A percentile compares a stretch with the other conserved stretches of the same genome.
These are phyloP conservation scores for Telfairia occidentalis DNA, from an alignment of 331 rosid genomes.

Conservation along the genomic window DNA sequence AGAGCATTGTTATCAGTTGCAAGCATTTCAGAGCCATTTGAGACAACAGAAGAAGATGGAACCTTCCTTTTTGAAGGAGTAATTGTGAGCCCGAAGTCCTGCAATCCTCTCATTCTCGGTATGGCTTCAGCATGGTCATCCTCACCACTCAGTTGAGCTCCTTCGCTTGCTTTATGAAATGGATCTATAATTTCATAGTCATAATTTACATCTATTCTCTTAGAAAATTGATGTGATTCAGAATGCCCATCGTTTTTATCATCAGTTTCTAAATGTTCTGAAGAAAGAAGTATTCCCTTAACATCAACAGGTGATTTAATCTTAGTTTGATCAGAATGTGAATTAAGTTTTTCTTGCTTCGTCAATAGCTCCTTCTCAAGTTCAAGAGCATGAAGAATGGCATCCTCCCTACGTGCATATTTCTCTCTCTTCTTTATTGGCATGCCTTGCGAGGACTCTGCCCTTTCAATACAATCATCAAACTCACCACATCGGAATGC, in stretches of 20 bases:
- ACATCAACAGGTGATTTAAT: conserved; percentile 29
- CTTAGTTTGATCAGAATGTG: conserved; percentile 28
- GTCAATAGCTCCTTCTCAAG: conserved; percentile 65
- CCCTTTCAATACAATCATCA: conserved; percentile 92
- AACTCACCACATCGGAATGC: conserved; percentile 92
- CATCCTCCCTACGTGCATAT: conserved; percentile 98
- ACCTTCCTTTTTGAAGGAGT: conserved; percentile 32
- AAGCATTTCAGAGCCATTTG: conserved; percentile 34
- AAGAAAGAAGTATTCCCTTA: conserved; percentile 23
- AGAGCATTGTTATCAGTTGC: conserved; percentile 27
- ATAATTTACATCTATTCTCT: conserved; percentile 16
- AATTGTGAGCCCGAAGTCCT: conserved; percentile 40
- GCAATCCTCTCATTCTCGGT: conserved; percentile 55
- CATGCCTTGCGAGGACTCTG: conserved; percentile 81
- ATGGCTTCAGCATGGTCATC: conserved; percentile 35
- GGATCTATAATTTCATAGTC: conserved; percentile 28
- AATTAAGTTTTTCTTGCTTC: conserved; percentile 50
- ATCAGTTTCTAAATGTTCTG: conserved; percentile 31
- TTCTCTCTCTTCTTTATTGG: conserved; percentile 94
- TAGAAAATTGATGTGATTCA: conserved; percentile 23
- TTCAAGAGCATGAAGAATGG: conserved; percentile 89
- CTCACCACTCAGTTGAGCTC: conserved; percentile 34
- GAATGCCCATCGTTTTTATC: conserved; percentile 21
- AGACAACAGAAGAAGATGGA: conserved; percentile 28
- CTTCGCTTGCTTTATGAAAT: conserved; percentile 28